Base-by-base conservation (phyloP, 352 stramenopile species). In the Pythium phragmitis region DNA sequence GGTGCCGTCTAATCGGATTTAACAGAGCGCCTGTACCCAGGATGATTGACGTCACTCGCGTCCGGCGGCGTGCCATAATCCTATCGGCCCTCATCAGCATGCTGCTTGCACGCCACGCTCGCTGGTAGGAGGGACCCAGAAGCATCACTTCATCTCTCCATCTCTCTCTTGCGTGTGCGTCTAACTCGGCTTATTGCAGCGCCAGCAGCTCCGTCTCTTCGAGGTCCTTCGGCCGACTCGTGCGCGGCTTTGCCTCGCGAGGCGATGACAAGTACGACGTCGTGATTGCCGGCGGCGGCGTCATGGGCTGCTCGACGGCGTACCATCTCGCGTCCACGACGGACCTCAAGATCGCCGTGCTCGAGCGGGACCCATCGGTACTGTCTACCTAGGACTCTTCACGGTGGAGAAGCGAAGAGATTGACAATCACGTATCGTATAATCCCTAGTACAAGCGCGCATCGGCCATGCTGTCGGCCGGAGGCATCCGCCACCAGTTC, bases 271-370 rank as follows among this genome's bases (percentile, higher is more conserved):
- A 67, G 54, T 93, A 91, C 49, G 86, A 95, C 62, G 84, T 95
- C 45, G 74, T 92, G 39, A 84, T 95, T 51, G 76, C 80, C 21
- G 86, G 86, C 19, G 86, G 84, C 42, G 81, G 86, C 13, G 86
- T 93, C 72, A 92, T 95, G 82, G 86, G 86, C 55, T 91, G 82
- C 70, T 95, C 86, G n/a, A 84, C 82, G 1, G 86, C 86, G n/a
- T 95, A 92, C 65, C 86, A 95, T 59, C 67, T 95, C 50, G 79
- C 81, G n/a, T 62, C 69, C 21, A 82, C 79, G 46, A 86, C 82
- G 17, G 79, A 88, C 30, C 64, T 94, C 26, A 81, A 77, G 63
- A 86, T 95, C 45, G 85, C 83, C 0, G 77, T 95, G 7, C 65
- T 92, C 19, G 86, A 95, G 69, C 84, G 81, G 26, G 83, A 91